Percentiles rank a stretch among this genome's conserved stretches.
These are phyloP conservation scores for Agaricales sp. DNA, from an alignment of 1,284 basidiomycete species.

Conservation along the genomic window DNA sequence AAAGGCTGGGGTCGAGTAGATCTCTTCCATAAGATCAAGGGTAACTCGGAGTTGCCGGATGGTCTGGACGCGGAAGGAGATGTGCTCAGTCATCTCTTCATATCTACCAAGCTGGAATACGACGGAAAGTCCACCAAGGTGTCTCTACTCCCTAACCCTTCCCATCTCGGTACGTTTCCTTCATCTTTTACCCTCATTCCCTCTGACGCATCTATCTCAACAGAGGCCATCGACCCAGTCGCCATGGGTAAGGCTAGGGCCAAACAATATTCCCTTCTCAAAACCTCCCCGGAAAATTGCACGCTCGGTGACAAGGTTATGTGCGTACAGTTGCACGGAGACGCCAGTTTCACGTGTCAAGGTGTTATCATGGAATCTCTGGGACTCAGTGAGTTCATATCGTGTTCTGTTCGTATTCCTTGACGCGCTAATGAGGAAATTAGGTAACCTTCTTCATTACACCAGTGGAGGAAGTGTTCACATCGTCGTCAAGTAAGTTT, in stretches of 20 bases:
- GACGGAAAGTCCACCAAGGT: constrained; percentile 52
- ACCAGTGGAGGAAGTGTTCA: constrained; percentile 85
- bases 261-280: constrained; percentile 81
- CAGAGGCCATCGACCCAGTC: constrained; percentile 80
- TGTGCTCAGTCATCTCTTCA: constrained; percentile 77
- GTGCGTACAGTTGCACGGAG: constrained; percentile 84
- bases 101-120: constrained; percentile 35
- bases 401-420: too few species aligned
- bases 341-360: constrained; percentile 84
- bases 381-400: constrained; percentile 74
- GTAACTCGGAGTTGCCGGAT: constrained; percentile 61
- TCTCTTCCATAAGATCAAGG: constrained; percentile 81
- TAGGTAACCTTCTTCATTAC: constrained; percentile 79
- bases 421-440: neutral
- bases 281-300: constrained; percentile 54
- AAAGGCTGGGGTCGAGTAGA: constrained; percentile 57
- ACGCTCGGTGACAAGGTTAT: constrained; percentile 78
- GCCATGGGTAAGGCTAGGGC: constrained; percentile 85
- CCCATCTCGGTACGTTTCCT: constrained; percentile 67
- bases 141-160: constrained; percentile 79
- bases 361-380: constrained; percentile 85
- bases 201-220: neutral
- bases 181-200: neutral
- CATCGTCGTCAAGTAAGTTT: constrained; percentile 80
- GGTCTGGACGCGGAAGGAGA: constrained; percentile 69